phyloP scores from a whole-genome alignment of 2,329 filamentous ascomycete species.

The Helminthosporium solani region DNA sequence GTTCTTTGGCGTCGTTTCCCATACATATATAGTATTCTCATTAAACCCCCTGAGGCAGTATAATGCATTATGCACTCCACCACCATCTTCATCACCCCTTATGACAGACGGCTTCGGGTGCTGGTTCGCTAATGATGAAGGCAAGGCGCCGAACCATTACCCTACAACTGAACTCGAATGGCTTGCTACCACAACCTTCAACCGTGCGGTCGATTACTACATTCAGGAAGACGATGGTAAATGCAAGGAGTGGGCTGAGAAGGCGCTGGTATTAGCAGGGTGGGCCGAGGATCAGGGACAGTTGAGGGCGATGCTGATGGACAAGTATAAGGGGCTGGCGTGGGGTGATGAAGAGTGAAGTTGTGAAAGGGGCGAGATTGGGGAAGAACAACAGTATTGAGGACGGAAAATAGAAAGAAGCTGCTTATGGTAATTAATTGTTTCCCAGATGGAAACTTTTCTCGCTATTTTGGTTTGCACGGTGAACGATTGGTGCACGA shows the following conservation, averaged over 20 bases:
- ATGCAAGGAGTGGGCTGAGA: constrained; percentile 63
- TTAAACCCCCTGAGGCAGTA: constrained; percentile 10
- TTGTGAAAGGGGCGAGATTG: not conserved
- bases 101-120: constrained; percentile 3
- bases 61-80: constrained; percentile 14
- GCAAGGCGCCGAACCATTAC: constrained; percentile 52
- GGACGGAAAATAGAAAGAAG: no score
- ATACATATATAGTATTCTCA: not conserved
- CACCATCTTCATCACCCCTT: constrained; percentile 15
- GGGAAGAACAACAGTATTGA: no score
- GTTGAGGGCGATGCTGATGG: constrained; percentile 32
- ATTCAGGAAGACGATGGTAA: constrained; percentile 55
- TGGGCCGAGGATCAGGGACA: constrained; percentile 55
- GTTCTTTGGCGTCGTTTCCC: not conserved
- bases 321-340: constrained; percentile 55
- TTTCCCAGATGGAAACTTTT: no score
- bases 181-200: constrained; percentile 62
- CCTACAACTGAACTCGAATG: constrained; percentile 71
- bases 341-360: constrained; percentile 28
- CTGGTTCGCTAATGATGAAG: constrained; percentile 21
- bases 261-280: constrained; percentile 62
- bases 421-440: no score
- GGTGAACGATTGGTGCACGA: constrained; percentile 7
- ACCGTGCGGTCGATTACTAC: constrained; percentile 67
- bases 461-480: not conserved